phyloP scores from a whole-genome alignment of 2,329 filamentous ascomycete species.

The Cladosporium sp. region DNA sequence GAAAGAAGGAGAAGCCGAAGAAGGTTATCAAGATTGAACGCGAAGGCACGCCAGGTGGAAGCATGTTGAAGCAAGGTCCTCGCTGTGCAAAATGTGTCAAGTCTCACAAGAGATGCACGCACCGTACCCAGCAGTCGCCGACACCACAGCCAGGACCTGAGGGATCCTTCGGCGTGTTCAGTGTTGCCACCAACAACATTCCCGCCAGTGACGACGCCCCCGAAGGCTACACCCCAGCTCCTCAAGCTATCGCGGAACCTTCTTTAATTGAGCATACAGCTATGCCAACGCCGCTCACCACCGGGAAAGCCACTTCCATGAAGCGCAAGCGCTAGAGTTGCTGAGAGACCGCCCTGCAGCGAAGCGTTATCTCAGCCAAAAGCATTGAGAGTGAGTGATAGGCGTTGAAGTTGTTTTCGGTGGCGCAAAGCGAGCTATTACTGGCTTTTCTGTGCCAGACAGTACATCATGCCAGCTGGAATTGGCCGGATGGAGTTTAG shows the following conservation, averaged over 20 bases:
- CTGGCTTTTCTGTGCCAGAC: not conserved
- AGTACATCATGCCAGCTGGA: not conserved
- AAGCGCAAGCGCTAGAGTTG: not conserved
- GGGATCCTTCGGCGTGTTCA: not conserved
- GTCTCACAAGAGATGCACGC: slow-evolving; percentile 5
- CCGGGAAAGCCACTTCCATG: not conserved
- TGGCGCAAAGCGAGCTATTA: not conserved
- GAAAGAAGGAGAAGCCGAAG: slow-evolving; percentile 2
- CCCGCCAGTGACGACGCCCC: not conserved
- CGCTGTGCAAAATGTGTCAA: slow-evolving; percentile 7
- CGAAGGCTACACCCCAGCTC: not conserved
- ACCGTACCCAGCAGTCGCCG: not conserved
- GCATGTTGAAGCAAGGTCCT: not conserved
- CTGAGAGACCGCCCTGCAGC: not conserved
- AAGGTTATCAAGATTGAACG: not conserved
- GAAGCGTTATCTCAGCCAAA: not conserved
- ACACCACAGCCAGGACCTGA: not conserved
- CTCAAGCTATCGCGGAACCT: not conserved
- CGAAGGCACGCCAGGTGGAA: not conserved
- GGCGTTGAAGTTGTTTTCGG: not conserved
- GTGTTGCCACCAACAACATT: not conserved
- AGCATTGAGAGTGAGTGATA: not conserved
- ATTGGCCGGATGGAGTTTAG: not conserved
- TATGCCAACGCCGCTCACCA: not conserved
- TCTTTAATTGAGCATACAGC: not conserved